Base-by-base conservation (phyloP, 352 stramenopile species). In the Pythium utonaiense region DNA sequence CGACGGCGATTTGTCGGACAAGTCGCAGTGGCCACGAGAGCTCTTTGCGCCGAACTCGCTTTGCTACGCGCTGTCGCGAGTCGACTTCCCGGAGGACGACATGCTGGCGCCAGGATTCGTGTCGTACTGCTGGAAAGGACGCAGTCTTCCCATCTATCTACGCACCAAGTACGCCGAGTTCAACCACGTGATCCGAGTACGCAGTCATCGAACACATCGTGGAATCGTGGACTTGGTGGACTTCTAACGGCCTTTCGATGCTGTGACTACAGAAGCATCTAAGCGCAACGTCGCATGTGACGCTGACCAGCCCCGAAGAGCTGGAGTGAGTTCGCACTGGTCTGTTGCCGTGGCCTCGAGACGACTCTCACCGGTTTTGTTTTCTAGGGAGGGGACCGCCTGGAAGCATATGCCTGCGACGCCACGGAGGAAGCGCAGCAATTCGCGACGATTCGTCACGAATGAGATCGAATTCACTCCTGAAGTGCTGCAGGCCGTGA, bases 71-170 rank as follows among this genome's bases (percentile, higher is more conserved):
- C 70, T 94, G 33, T 87, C 67, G 34, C 86, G 84, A 17, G 53
- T 94, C 42, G 80, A 91, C 45, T 86, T 82, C 34, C 76, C 87
- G 28, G 75, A 86, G 34, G 74, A 84, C 34, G 78, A 88, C 50
- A 60, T 59, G n/a, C 71, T 84, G 30, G 78, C 83, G 17, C 80
- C 82, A 14, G 87, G 77, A 28, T 86, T 91, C 34, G 57, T 94
- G 24, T 96, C 86, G 25, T 93, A 93, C 50, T 94, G 84, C 73
- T 96, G 86, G 86, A 96, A 96, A 75, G 86, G 86, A 45, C 69
- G 78, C n/a, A 91, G 80, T 50, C 63, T 93, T 9, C 84, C 86
- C 3, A 93, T 96, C 53, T 91, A 92, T 42, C 42, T 94, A 38
- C 83, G 86, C 47, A 91, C 83, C 7, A 96, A 96, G 57, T 92